Conservation (phyloP, 2,329 filamentous ascomycete species). For the Xylaria multiplex region DNA sequence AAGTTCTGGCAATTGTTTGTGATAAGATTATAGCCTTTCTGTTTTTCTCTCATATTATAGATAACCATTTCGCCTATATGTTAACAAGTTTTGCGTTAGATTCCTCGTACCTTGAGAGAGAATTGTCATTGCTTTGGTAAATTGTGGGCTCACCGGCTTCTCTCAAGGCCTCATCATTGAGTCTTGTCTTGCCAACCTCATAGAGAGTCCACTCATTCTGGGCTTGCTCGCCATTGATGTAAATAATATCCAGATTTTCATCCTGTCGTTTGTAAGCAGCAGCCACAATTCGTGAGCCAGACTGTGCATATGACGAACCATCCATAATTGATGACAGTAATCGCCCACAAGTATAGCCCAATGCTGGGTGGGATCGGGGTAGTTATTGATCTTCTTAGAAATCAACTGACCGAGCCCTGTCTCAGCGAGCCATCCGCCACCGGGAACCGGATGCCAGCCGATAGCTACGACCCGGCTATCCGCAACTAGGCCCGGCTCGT, state of each 20-base stretch:
- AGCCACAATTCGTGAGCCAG: slow-evolving; percentile 2
- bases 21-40: slow-evolving; percentile 39
- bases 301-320: slow-evolving; percentile 28
- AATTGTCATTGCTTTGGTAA: neutral
- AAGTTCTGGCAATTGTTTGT: slow-evolving; percentile 41
- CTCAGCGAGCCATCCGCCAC: slow-evolving; percentile 34
- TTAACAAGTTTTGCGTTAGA: slow-evolving; percentile 16
- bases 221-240: slow-evolving; percentile 32
- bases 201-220: slow-evolving; percentile 34
- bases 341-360: slow-evolving; percentile 40
- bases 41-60: slow-evolving; percentile 38
- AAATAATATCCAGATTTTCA: slow-evolving; percentile 39
- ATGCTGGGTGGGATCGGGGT: slow-evolving; percentile 39
- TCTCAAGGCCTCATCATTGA: slow-evolving; percentile 38
- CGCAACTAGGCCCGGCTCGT: slow-evolving; percentile 28
- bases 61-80: slow-evolving; percentile 38
- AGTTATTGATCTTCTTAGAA: slow-evolving; percentile 35
- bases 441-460: slow-evolving; percentile 39
- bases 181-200: slow-evolving; percentile 37
- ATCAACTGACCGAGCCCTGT: slow-evolving; percentile 36
- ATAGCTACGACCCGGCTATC: slow-evolving; percentile 32
- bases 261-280: slow-evolving; percentile 33
- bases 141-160: slow-evolving; percentile 34
- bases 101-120: neutral
- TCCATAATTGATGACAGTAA: slow-evolving; percentile 40